Base-by-base conservation (phyloP, 1,284 basidiomycete genomes). In the Papiliotrema nemorosa region DNA sequence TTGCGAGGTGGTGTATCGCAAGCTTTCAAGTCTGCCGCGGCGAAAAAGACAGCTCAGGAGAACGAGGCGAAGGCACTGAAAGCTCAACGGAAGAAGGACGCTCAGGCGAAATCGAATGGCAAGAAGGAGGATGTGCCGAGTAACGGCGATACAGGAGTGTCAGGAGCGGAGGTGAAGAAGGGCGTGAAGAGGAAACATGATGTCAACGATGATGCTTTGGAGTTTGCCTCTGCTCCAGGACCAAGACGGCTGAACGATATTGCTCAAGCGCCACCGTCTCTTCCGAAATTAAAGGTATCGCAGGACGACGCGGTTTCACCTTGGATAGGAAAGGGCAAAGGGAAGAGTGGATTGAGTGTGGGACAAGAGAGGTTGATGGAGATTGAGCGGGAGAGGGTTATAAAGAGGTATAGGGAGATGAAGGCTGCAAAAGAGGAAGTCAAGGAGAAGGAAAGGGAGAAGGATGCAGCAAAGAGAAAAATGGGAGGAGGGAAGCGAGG, bases 281-380 rank as follows among this genome's bases (percentile, higher is more conserved):
- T 72, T 5, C 67, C 66, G 2, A 52, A 58, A 31, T 50, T 72
- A 7, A 50, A 54, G 36, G 52, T 10, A 39, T 44, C 41, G 38
- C 29, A 29, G 36, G 31, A 42, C 21, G 12, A 40, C 29, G 18
- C 50, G 38, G 47, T 50, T 39, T 27, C 57, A 39, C 46, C 58
- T 37, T 58, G 58, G 41, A 29, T 49, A 14, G 59, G 58, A 6
- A 59, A 58, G 20, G 62, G 63, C 7, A 55, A 50, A 20, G 48
- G 51, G 25, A 36, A 22, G 40, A 35, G 25, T 9, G 46, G 27
- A 46, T 49, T 75, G 22, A 67, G 59, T 50, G 63, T 65, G 1
- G 73, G 64, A 1, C 72, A 74, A 53, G 55, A 63, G 60, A 52
- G 73, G 26, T 56, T 74, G 41, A 50, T 75, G 57, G 69, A 69